Conservation (phyloP, 2,329 filamentous ascomycete genomes). For the Triangularia setosa region DNA sequence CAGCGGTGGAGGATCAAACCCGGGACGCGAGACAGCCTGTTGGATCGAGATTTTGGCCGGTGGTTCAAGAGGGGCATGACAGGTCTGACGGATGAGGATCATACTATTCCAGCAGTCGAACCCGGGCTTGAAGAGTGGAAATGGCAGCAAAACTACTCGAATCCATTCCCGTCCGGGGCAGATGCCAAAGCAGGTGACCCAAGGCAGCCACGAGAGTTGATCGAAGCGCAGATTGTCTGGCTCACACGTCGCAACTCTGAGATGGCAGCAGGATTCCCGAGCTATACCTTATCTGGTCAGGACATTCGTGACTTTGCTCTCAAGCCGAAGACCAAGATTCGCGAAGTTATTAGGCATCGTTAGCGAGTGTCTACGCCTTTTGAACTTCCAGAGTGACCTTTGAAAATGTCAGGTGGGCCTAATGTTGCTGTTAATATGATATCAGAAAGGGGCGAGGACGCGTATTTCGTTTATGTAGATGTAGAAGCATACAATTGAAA, state of each 20-base stretch:
- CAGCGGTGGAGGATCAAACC: neutral
- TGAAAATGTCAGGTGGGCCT: too few species aligned
- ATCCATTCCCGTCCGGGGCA: neutral
- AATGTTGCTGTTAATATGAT: too few species aligned
- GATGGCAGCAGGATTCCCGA: neutral
- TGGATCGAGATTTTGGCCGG: neutral
- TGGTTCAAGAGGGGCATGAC: neutral
- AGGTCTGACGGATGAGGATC: neutral
- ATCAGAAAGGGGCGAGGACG: too few species aligned
- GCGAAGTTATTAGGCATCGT: neutral
- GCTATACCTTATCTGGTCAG: neutral
- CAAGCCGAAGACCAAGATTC: neutral
- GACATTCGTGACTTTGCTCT: neutral
- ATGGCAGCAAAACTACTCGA: neutral
- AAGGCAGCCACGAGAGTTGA: neutral
- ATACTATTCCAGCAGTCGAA: neutral
- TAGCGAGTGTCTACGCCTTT: too few species aligned
- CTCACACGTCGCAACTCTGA: neutral
- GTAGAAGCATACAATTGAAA: too few species aligned
- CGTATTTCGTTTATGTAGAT: too few species aligned
- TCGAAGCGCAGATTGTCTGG: neutral
- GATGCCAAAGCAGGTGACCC: neutral
- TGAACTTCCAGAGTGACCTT: too few species aligned
- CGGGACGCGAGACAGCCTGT: neutral
- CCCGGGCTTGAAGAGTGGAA: neutral